Conservation (phyloP, 2,329 filamentous ascomycete species). For the Orbilia ellipsospora region DNA sequence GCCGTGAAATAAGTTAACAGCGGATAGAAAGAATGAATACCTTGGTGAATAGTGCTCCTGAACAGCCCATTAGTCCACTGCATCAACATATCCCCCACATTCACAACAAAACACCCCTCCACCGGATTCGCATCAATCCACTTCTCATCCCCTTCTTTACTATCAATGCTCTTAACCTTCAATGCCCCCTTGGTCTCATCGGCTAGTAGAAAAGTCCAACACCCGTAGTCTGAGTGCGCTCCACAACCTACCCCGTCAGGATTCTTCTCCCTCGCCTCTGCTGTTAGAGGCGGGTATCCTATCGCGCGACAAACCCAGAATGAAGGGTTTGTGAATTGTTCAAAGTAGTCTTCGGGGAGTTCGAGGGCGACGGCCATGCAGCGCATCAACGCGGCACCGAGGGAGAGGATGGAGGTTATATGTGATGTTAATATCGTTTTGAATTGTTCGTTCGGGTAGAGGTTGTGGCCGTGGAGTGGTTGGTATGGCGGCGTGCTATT, state of each 20-base stretch:
- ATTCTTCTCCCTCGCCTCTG: constrained; percentile 36
- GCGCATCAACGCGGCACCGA: constrained; percentile 58
- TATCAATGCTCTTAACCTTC: constrained; percentile 63
- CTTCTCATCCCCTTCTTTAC: constrained; percentile 11
- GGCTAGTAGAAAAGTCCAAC: constrained; percentile 65
- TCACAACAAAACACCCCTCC: constrained; percentile 65
- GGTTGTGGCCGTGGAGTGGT: constrained; percentile 63
- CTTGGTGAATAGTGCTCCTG: constrained; percentile 63
- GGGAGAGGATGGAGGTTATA: constrained; percentile 48
- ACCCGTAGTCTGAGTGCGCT: constrained; percentile 65
- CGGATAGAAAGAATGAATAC: constrained; percentile 6
- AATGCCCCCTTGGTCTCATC: constrained; percentile 64
- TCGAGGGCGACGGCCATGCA: constrained; percentile 58
- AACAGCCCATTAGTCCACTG: constrained; percentile 60
- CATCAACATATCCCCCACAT: constrained; percentile 67
- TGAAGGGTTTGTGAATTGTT: constrained; percentile 57
- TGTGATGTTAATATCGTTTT: constrained; percentile 59
- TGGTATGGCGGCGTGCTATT: constrained; percentile 57
- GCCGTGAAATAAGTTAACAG: neutral
- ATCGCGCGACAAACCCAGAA: constrained; percentile 59
- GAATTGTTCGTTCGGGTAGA: constrained; percentile 63
- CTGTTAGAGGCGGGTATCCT: constrained; percentile 57
- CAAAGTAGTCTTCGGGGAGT: constrained; percentile 58
- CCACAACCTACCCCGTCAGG: constrained; percentile 62
- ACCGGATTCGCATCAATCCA: constrained; percentile 66